Base-by-base conservation (phyloP, 1,284 basidiomycete species). In the Tranzscheliella williamsii region DNA sequence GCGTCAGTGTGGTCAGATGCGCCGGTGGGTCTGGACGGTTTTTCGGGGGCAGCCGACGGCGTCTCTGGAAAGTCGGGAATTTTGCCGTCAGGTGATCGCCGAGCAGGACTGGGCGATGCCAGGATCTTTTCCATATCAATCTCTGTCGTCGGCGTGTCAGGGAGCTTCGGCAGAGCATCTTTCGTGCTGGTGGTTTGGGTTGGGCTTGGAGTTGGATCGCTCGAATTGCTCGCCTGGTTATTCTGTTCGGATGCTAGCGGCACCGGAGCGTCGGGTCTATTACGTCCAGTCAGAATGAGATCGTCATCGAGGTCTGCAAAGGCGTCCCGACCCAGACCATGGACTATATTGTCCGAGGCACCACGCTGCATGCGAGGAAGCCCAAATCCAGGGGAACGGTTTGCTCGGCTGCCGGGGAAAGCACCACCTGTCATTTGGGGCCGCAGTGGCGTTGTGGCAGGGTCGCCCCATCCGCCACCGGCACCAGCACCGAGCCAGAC, bases 281-380 rank as follows among this genome's bases (percentile, higher is more conserved):
- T 52, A 3, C 58, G 38, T 13, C 58, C 58, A 6, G 58, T 62
- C 33, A 63, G 26, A 21, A 57, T 42, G 12, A 50, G 37, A 30
- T 70, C 68, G 12, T 68, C 54, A 34, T 71, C 70, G 8, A 73
- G 54, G 0, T 73, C 70, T 5, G 67, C 64, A 29, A 73, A 73
- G 11, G 70, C 70, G 24, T 73, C 70, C 5, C 52, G 33, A 3
- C 60, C 52, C 5, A 34, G 22, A 17, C 58, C 56, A 24, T 53
- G 62, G 16, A 62, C 41, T 15, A 62, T 49, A 21, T 55, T 55
- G 27, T 62, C 58, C 17, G 58, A 62, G 9, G 30, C 52, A 17
- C 52, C 58, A 35, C 58, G 58, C 32, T 55, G 51, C 16, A 44
- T 24, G 17, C 51, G 46, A 12, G 46, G 20, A 8, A 42, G 29